Conservation (phyloP, 2,329 filamentous ascomycete species). For the Trichoderma sp. region DNA sequence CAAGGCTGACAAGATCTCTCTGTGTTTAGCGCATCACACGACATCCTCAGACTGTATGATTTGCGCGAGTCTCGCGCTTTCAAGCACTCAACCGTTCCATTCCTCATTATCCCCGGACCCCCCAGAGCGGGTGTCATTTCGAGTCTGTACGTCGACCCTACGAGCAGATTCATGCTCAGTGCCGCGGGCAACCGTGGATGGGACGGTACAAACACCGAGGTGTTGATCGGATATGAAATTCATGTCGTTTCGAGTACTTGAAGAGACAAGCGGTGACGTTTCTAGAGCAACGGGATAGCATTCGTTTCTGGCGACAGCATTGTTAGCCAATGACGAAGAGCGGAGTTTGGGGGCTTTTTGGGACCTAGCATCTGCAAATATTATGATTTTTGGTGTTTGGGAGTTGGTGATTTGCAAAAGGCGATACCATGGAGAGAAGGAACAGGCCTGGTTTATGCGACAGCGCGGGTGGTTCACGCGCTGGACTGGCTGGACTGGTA, state of each 20-base stretch:
- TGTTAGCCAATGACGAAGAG: background rate
- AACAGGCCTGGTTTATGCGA: background rate
- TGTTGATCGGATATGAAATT: slow-evolving; percentile 93
- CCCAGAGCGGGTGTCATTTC: slow-evolving; percentile 82
- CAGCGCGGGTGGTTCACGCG: background rate
- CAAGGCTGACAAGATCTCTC: background rate
- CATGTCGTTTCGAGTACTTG: slow-evolving; percentile 27
- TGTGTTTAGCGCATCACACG: slow-evolving; percentile 71
- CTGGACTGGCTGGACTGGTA: background rate
- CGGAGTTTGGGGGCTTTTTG: background rate
- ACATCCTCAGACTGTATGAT: slow-evolving; percentile 92
- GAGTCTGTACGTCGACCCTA: slow-evolving; percentile 80
- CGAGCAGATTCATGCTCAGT: slow-evolving; percentile 86
- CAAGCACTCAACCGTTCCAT: slow-evolving; percentile 81
- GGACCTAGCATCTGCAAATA: background rate
- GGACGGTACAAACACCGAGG: slow-evolving; percentile 89
- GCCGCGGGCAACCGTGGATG: slow-evolving; percentile 90
- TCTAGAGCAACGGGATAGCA: background rate
- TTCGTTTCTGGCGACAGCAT: background rate
- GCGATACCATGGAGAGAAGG: background rate
- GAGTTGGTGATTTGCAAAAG: background rate
- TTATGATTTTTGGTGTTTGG: background rate
- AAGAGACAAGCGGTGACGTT: background rate
- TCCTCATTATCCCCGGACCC: slow-evolving; percentile 91
- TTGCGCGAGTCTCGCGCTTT: slow-evolving; percentile 63